Conservation (phyloP, 257 asterid genomes). For the Nicotiana tabacum region DNA sequence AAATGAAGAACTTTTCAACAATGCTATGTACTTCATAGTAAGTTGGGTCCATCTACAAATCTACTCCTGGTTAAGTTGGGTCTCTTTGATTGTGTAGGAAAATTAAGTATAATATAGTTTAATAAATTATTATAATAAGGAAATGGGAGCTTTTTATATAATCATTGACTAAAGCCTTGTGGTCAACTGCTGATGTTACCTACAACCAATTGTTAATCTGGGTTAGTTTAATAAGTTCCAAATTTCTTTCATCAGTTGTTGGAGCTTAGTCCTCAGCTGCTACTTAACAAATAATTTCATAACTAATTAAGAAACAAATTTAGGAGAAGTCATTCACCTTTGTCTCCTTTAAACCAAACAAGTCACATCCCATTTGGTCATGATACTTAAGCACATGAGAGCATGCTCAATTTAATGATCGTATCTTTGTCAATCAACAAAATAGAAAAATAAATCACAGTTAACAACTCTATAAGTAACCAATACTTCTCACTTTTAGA, state of each 20-base stretch:
- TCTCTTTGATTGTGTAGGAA: neutral
- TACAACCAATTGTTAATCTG: neutral
- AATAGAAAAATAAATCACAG: neutral
- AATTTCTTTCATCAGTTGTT: neutral
- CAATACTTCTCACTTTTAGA: neutral
- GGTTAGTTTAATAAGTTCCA: neutral
- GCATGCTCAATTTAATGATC: neutral
- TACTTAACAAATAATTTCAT: neutral
- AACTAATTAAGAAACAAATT: neutral
- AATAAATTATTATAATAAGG: neutral
- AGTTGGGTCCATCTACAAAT: too few species aligned
- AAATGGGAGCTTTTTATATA: neutral
- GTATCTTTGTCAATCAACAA: neutral
- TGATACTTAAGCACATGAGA: neutral
- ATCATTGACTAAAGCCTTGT: neutral
- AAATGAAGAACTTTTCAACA: too few species aligned
- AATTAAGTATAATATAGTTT: neutral
- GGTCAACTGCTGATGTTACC: neutral
- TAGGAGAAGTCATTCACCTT: neutral
- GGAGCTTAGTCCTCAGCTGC: neutral
- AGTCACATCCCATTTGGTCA: neutral
- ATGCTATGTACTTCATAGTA: too few species aligned
- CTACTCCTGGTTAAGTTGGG: neutral
- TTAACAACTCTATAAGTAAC: neutral
- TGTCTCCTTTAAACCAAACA: neutral